Conservation (phyloP, 2,329 filamentous ascomycete species). For the Ampelomyces quisqualis region DNA sequence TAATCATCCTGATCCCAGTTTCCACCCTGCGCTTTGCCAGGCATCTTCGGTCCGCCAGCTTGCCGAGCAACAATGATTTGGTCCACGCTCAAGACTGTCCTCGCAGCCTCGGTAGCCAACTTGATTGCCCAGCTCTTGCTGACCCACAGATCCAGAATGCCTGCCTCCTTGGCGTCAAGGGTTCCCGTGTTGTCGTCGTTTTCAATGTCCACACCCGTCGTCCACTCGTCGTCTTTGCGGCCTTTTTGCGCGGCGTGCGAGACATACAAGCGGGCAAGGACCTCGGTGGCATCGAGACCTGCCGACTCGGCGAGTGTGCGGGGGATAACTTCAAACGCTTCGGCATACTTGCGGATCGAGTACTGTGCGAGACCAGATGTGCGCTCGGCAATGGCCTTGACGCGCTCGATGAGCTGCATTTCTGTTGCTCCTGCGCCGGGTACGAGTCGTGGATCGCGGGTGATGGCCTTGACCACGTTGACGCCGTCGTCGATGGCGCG, state of each 20-base stretch:
- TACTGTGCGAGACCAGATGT: constrained; percentile 92
- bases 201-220: constrained; percentile 92
- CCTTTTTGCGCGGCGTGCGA: constrained; percentile 68
- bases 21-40: constrained; percentile 75
- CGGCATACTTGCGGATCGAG: constrained; percentile 94
- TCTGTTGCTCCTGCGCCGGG: constrained; percentile 94
- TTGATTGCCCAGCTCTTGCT: constrained; percentile 97
- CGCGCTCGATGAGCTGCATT: constrained; percentile 87
- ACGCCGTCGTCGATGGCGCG: constrained; percentile 96
- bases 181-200: constrained; percentile 78
- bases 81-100: constrained; percentile 93
- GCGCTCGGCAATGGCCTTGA: constrained; percentile 87
- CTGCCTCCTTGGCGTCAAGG: constrained; percentile 80
- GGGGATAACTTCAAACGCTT: constrained; percentile 96
- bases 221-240: constrained; percentile 72
- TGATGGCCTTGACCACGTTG: constrained; percentile 98
- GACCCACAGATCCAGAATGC: constrained; percentile 88
- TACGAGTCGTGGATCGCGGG: constrained; percentile 85
- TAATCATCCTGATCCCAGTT: constrained; percentile 66
- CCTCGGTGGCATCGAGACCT: constrained; percentile 94
- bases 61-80: constrained; percentile 99
- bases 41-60: constrained; percentile 95
- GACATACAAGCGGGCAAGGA: constrained; percentile 87
- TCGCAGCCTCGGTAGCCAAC: constrained; percentile 88
- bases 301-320: constrained; percentile 92